Percentiles rank a stretch among this genome's conserved stretches.
These are phyloP conservation scores for Raffaelea ambrosiae DNA, from an alignment of 2,329 filamentous ascomycete species.

Conservation along the genomic window DNA sequence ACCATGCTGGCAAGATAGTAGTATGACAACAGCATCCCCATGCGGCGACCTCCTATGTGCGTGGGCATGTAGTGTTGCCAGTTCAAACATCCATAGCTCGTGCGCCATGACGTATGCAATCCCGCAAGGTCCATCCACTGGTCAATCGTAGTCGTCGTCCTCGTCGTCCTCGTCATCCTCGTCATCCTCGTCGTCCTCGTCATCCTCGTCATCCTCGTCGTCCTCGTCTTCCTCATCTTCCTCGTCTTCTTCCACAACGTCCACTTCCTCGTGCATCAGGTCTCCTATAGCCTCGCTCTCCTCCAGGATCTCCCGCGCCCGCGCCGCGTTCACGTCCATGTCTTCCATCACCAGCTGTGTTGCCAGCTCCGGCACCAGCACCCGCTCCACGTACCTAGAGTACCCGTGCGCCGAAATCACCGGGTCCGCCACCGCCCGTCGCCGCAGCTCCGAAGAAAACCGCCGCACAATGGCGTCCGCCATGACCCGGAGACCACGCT, in stretches of 20 bases:
- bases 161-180: too few relatives aligned
- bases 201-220: conserved; percentile 6
- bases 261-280: conserved; percentile 56
- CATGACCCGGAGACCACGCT: conserved; percentile 63
- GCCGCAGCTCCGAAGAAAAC: conserved; percentile 52
- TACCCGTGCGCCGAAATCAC: conserved; percentile 60
- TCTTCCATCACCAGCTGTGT: conserved; percentile 49
- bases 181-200: too few relatives aligned
- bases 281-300: conserved; percentile 61
- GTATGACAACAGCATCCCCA: too few relatives aligned
- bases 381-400: conserved; percentile 61
- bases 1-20: too few relatives aligned
- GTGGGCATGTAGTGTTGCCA: too few relatives aligned
- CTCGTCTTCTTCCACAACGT: conserved; percentile 32
- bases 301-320: conserved; percentile 48
- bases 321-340: conserved; percentile 32
- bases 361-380: conserved; percentile 66
- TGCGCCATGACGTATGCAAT: too few relatives aligned
- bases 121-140: too few relatives aligned
- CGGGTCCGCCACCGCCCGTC: conserved; percentile 53
- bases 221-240: conserved; percentile 5
- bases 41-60: too few relatives aligned
- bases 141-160: too few relatives aligned
- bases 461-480: conserved; percentile 57
- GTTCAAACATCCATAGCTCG: too few relatives aligned